phyloP scores from a whole-genome alignment of 345 rosid genomes.

The Eucalyptus marginata region DNA sequence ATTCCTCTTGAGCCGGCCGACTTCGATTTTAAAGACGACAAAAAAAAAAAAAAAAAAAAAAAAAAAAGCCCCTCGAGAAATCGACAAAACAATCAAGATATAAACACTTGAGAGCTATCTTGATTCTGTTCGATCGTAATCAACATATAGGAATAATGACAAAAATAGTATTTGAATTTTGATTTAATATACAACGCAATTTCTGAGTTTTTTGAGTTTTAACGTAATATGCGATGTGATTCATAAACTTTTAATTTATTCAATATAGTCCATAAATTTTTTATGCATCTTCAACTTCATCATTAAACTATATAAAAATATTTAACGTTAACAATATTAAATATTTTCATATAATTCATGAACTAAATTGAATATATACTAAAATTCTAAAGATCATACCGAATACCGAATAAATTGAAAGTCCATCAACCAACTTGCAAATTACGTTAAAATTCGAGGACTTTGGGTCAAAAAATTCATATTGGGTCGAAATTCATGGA shows the following conservation, averaged over 20 bases:
- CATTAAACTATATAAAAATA: too few relatives aligned
- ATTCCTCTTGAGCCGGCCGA: background rate
- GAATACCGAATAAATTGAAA: too few relatives aligned
- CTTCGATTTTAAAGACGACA: background rate
- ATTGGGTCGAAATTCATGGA: too few relatives aligned
- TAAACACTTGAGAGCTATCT: background rate
- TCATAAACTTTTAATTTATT: too few relatives aligned
- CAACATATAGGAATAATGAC: background rate
- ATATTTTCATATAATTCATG: too few relatives aligned
- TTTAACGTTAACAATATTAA: too few relatives aligned
- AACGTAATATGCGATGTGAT: accelerated
- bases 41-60: background rate
- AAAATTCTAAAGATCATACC: too few relatives aligned
- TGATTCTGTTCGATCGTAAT: accelerated
- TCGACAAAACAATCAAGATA: background rate
- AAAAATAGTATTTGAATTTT: background rate
- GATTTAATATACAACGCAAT: accelerated
- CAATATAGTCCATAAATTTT: accelerated
- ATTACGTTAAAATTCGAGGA: accelerated
- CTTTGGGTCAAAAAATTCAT: too few relatives aligned
- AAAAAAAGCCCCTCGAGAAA: background rate
- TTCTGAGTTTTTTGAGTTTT: too few relatives aligned
- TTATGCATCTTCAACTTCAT: background rate
- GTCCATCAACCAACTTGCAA: accelerated
- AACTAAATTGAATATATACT: too few relatives aligned